Percentiles rank a stretch among this genome's conserved stretches.
Evolutionary conservation across 2,329 filamentous ascomycete species (phyloP).

Genomic region (Xylariaceae sp.): DNA sequence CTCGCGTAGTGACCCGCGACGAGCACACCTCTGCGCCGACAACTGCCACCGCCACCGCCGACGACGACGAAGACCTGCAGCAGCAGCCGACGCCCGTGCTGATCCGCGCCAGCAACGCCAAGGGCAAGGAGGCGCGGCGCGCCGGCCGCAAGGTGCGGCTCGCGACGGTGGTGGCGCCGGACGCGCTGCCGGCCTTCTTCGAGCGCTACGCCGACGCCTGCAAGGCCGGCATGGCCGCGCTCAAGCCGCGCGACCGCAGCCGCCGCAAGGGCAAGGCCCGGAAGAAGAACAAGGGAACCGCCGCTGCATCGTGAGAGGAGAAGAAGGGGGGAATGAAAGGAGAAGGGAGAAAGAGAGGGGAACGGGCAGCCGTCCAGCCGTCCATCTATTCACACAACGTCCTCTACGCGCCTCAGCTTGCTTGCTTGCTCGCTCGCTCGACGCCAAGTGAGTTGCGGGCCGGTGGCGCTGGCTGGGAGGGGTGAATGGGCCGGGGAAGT

Average conservation of each 20-base stretch:
- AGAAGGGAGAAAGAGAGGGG: not conserved
- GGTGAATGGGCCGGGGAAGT: too few relatives aligned
- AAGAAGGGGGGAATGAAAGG: too few relatives aligned
- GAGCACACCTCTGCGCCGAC: too few relatives aligned
- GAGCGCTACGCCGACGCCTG: conserved; percentile 80
- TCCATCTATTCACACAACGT: not conserved
- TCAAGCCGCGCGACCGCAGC: conserved; percentile 91
- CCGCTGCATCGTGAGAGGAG: conserved; percentile 7
- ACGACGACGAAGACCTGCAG: conserved; percentile 53
- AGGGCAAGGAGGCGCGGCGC: conserved; percentile 48
- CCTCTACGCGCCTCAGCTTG: too few relatives aligned
- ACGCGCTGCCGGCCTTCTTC: conserved; percentile 75
- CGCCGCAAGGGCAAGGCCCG: conserved; percentile 77
- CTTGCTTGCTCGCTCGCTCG: too few relatives aligned
- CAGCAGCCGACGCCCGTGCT: conserved; percentile 62
- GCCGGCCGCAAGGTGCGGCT: conserved; percentile 57
- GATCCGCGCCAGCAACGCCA: conserved; percentile 78
- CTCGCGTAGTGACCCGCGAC: conserved; percentile 34
- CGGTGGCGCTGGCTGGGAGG: too few relatives aligned
- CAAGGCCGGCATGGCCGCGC: conserved; percentile 75
- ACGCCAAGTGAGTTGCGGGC: too few relatives aligned
- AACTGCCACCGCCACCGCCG: conserved; percentile 36
- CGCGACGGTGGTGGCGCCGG: conserved; percentile 72
- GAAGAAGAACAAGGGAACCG: conserved; percentile 53
- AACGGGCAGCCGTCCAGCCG: too few relatives aligned